Base-by-base conservation (phyloP, 2,329 filamentous ascomycete genomes). In the Aspergillus quadrilineatus region DNA sequence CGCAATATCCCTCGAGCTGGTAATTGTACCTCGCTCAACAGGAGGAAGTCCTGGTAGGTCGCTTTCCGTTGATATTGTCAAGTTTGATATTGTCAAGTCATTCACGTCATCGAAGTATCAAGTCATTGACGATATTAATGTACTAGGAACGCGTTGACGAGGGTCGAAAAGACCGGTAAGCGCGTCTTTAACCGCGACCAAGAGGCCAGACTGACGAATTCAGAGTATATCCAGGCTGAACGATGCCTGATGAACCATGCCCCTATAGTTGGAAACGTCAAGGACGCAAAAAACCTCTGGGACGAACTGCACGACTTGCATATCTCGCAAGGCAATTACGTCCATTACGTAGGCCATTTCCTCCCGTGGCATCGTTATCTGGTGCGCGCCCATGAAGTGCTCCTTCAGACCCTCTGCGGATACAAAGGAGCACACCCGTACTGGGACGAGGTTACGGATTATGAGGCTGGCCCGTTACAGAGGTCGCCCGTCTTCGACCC, bases 311-410 rank as follows among this genome's bases (percentile, higher is more conserved):
- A 55, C 29, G n/a, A 32, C 6, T 22, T 30, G 7, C 53, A 55
- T 22, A 55, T 55, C 53, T 50, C 22, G 53, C 45, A 55, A 6
- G 53, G 53, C 17, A 50, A 50, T 17, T 55, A 55, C 22, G 22
- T 55, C 22, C 53, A 55, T 17, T 55, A 36, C 32, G 45, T 50
- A 3, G 53, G 53, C 8, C 53, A 55, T 15, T 55, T 55, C 28
- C 39, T 55, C 4, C 53, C 53, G 15, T 55, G 45, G 45, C 53
- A 55, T 50, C 53, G 53, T 12, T 55, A 55, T 30, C 53, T 55
- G 45, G 37, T 55, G n/a, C 53, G 53, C 46, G 42, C 53, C 17
- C 53, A 55, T 29, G 53, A 55, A 30, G 37, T 43, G 8, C 46
- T 55, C 10, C 46, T 55, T 1, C 53, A 55, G 46, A 44, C 29